These are phyloP conservation scores for Acanthamoeba triangularis DNA, from an alignment of 208 protist species.

Conservation along the genomic window DNA sequence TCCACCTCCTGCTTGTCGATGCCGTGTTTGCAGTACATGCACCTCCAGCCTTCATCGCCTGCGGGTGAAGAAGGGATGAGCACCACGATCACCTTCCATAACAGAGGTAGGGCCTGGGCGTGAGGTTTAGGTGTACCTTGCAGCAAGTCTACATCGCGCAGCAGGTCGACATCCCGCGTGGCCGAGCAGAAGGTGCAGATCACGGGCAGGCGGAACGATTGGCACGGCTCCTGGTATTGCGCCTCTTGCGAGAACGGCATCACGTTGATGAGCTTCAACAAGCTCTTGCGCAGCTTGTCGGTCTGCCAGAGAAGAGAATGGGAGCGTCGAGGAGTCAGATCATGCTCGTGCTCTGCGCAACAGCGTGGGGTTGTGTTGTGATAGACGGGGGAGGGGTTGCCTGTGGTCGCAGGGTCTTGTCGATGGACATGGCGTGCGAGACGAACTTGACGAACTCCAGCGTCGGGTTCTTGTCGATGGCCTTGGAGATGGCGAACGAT, in stretches of 20 bases:
- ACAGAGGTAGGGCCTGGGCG: neutral
- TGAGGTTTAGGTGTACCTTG: neutral
- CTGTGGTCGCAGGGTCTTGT: constrained; percentile 81
- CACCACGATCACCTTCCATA: neutral
- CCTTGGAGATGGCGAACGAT: constrained; percentile 59
- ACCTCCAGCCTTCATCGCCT: constrained; percentile 76
- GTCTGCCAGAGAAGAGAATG: constrained; percentile 79
- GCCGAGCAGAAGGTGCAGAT: constrained; percentile 89
- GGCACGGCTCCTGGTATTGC: constrained; percentile 85
- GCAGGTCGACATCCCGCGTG: constrained; percentile 79
- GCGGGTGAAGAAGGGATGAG: neutral
- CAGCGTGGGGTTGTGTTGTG: neutral
- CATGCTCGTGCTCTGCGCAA: neutral
- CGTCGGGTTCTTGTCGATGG: constrained; percentile 56
- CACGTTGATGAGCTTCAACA: constrained; percentile 79
- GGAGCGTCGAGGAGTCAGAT: neutral
- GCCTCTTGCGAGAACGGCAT: constrained; percentile 34
- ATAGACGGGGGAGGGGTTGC: neutral
- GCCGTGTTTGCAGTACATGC: constrained; percentile 79
- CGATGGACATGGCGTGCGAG: constrained; percentile 86
- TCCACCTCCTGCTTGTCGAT: constrained; percentile 85
- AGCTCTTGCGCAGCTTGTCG: constrained; percentile 86
- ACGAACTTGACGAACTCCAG: constrained; percentile 89
- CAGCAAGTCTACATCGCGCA: constrained; percentile 69
- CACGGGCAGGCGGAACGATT: constrained; percentile 87